phyloP scores from a whole-genome alignment of 1,139 yeast species.

The Hansenula anomala region DNA sequence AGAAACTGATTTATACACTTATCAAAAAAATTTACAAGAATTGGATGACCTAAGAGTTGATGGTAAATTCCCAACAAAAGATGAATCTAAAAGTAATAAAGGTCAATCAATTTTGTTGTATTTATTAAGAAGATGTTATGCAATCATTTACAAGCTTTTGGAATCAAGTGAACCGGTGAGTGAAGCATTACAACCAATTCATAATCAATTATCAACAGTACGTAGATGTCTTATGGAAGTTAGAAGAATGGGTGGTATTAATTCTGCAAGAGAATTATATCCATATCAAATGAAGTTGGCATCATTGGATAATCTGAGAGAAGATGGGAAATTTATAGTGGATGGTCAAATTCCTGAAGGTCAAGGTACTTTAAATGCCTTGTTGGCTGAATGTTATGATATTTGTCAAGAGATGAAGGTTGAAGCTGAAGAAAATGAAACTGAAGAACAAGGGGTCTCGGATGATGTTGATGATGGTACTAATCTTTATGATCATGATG shows the following conservation, averaged over 20 bases:
- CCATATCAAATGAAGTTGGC: slow-evolving; percentile 95
- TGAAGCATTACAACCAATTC: slow-evolving; percentile 88
- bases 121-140: slow-evolving; percentile 82
- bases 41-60: slow-evolving; percentile 67
- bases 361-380: slow-evolving; percentile 87
- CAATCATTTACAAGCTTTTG: slow-evolving; percentile 78
- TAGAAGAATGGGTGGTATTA: slow-evolving; percentile 87
- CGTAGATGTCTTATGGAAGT: slow-evolving; percentile 85
- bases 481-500: slow-evolving; percentile 9
- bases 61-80: slow-evolving; percentile 43
- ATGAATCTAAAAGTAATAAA: slow-evolving; percentile 19
- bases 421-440: slow-evolving; percentile 65
- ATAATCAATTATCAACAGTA: slow-evolving; percentile 87
- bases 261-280: slow-evolving; percentile 79
- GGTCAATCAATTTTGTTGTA: slow-evolving; percentile 72
- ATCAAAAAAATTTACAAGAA: slow-evolving; percentile 65
- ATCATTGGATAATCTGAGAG: slow-evolving; percentile 77
- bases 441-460: slow-evolving; percentile 11
- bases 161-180: slow-evolving; percentile 94
- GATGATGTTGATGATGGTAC: slow-evolving; percentile 16
- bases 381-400: slow-evolving; percentile 92
- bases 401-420: slow-evolving; percentile 85
- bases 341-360: slow-evolving; percentile 93
- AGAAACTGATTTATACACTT: slow-evolving; percentile 85
- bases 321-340: slow-evolving; percentile 87